A percentile compares a stretch with the other conserved stretches of the same genome.
Evolutionary conservation across 768 basidiomycete genomes (phyloP).

Genomic region (Gymnopilus dilepis): DNA sequence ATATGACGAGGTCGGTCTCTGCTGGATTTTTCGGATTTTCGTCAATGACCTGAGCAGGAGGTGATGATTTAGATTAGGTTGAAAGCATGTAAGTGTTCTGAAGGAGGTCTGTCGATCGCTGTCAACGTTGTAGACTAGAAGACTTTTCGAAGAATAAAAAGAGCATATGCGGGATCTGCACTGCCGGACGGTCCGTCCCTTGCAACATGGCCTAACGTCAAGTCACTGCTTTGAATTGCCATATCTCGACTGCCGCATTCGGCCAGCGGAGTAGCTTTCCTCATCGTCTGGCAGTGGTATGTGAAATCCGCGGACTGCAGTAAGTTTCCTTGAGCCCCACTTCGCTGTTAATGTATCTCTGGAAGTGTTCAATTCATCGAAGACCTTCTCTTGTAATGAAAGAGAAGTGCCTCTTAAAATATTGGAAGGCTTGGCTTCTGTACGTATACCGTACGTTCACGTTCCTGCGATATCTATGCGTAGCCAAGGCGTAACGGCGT

Average conservation of each 20-base stretch:
- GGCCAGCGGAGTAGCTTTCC: neutral
- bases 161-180: neutral
- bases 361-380: no score
- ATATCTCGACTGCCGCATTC: constrained; percentile 5
- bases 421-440: no score
- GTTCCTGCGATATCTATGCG: no score
- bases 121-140: constrained; percentile 2
- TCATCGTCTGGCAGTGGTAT: constrained; percentile 4
- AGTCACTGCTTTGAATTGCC: neutral
- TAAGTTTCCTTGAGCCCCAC: neutral
- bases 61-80: neutral
- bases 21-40: neutral
- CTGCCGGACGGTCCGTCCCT: constrained; percentile 1
- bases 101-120: neutral
- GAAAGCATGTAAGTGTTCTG: neutral
- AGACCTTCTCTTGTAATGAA: no score
- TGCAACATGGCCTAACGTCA: constrained; percentile 1
- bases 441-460: no score
- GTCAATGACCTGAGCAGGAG: neutral
- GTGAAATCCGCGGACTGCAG: constrained; percentile 1
- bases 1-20: neutral
- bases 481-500: neutral
- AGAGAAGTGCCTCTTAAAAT: no score
- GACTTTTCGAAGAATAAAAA: neutral
- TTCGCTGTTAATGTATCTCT: neutral